Conservation (phyloP, 768 basidiomycete genomes). For the Aureoboletus auriporus region DNA sequence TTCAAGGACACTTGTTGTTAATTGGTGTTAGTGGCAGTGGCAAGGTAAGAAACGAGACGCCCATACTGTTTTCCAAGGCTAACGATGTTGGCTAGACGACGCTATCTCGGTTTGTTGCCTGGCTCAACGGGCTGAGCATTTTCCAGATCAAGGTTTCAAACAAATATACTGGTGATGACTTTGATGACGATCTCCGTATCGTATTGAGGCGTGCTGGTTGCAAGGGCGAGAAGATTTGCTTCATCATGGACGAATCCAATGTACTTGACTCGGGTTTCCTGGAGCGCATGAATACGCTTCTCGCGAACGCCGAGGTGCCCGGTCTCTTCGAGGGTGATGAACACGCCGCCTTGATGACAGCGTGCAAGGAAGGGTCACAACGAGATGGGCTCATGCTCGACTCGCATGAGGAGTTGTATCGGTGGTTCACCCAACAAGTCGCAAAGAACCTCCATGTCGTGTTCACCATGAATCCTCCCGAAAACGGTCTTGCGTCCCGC, state of each 20-base stretch:
- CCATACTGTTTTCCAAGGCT: conserved; percentile 9
- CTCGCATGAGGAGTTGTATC: conserved; percentile 95
- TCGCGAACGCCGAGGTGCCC: conserved; percentile 99
- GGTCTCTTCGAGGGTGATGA: conserved; percentile 99
- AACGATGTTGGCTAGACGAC: conserved; percentile 64
- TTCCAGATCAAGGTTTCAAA: conserved; percentile 99
- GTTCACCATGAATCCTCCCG: conserved; percentile 98
- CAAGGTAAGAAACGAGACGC: conserved; percentile 57
- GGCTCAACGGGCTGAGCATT: conserved; percentile 99
- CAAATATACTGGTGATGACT: conserved; percentile 97
- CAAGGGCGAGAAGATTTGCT: conserved; percentile 98
- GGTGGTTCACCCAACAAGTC: conserved; percentile 98
- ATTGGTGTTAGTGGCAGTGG: conserved; percentile 99
- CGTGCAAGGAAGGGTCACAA: conserved; percentile 99
- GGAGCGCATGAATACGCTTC: conserved; percentile 98
- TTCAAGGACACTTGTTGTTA: conserved; percentile 92
- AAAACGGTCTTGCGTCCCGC: conserved; percentile 91
- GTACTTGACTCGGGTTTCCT: conserved; percentile 98
- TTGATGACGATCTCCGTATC: conserved; percentile 93
- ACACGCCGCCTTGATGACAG: conserved; percentile 96
- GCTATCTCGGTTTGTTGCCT: conserved; percentile 95
- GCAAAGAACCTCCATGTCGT: conserved; percentile 98
- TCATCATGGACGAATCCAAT: conserved; percentile 99
- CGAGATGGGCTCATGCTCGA: conserved; percentile 98
- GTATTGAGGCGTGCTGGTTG: conserved; percentile 95